Conservation (phyloP, 1,284 basidiomycete genomes). For the Cutaneotrichosporon dermatis region DNA sequence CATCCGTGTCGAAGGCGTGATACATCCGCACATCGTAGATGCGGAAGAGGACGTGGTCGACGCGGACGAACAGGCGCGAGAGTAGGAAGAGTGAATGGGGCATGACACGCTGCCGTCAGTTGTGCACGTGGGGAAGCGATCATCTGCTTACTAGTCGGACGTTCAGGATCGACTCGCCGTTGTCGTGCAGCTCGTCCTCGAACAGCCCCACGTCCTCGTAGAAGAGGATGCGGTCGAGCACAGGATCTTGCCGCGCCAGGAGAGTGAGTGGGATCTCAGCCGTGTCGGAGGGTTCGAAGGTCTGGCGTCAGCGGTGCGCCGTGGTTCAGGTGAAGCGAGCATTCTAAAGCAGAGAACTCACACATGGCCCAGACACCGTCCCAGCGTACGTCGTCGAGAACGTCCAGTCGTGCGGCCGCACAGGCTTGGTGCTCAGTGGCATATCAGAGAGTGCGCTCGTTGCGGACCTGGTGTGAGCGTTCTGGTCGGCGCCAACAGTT, state of each 20-base stretch:
- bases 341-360: conserved; percentile 16
- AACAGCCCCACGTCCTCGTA: conserved; percentile 89
- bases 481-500: too few relatives aligned
- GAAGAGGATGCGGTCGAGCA: conserved; percentile 64
- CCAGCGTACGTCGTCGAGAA: conserved; percentile 88
- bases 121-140: not conserved
- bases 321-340: too few relatives aligned
- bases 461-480: conserved; percentile 18
- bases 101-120: conserved; percentile 79
- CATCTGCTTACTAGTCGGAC: conserved; percentile 70
- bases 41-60: conserved; percentile 92
- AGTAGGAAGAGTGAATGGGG: conserved; percentile 92
- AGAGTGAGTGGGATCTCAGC: conserved; percentile 72
- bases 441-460: conserved; percentile 45
- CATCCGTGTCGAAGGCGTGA: conserved; percentile 62
- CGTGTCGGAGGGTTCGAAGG: conserved; percentile 56
- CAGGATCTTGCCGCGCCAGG: conserved; percentile 78
- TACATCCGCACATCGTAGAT: conserved; percentile 86
- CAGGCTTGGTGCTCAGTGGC: conserved; percentile 68
- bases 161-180: conserved; percentile 75
- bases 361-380: conserved; percentile 47
- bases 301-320: conserved; percentile 14
- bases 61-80: conserved; percentile 84
- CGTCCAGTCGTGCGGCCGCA: conserved; percentile 96
- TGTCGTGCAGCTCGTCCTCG: conserved; percentile 92